These are phyloP conservation scores for Alternaria arborescens DNA, from an alignment of 2,329 filamentous ascomycete genomes.

Conservation along the genomic window DNA sequence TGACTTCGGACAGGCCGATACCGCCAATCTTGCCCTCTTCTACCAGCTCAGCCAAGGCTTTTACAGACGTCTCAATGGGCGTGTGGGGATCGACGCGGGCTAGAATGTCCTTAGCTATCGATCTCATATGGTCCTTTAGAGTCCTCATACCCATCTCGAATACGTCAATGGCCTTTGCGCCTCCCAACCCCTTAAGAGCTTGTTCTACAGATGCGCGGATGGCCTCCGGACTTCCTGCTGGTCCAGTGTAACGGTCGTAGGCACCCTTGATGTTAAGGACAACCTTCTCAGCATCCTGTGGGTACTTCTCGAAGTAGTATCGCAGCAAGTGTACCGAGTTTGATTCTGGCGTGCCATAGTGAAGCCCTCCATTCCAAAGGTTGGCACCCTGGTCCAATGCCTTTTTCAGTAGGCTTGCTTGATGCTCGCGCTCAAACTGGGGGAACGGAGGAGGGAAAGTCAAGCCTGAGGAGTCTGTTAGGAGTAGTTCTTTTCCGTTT, in stretches of 20 bases:
- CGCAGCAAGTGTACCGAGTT: slow-evolving; percentile 56
- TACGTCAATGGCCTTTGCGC: background rate
- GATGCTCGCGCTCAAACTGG: slow-evolving; percentile 19
- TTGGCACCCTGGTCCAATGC: slow-evolving; percentile 48
- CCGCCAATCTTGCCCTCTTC: slow-evolving; percentile 49
- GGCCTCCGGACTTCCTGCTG: background rate
- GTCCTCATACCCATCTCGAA: background rate
- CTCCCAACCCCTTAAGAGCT: background rate
- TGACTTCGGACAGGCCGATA: slow-evolving; percentile 52
- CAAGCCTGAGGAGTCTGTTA: background rate
- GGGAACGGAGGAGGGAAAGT: background rate
- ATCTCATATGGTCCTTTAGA: background rate
- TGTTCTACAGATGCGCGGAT: background rate
- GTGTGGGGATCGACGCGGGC: background rate
- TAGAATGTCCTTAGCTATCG: background rate
- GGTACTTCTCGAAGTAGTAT: slow-evolving; percentile 58
- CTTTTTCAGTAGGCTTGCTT: slow-evolving; percentile 50
- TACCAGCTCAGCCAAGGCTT: slow-evolving; percentile 31
- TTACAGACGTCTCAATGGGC: slow-evolving; percentile 52
- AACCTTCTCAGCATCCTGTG: slow-evolving; percentile 56
- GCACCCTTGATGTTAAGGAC: slow-evolving; percentile 43
- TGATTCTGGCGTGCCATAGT: slow-evolving; percentile 51
- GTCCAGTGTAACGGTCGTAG: background rate
- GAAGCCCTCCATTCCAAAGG: slow-evolving; percentile 57
- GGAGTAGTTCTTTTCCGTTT: background rate